A percentile compares a stretch with the other conserved stretches of the same genome.
These are phyloP conservation scores for Fusarium denticulatum DNA, from an alignment of 2,329 filamentous ascomycete species.

Conservation along the genomic window DNA sequence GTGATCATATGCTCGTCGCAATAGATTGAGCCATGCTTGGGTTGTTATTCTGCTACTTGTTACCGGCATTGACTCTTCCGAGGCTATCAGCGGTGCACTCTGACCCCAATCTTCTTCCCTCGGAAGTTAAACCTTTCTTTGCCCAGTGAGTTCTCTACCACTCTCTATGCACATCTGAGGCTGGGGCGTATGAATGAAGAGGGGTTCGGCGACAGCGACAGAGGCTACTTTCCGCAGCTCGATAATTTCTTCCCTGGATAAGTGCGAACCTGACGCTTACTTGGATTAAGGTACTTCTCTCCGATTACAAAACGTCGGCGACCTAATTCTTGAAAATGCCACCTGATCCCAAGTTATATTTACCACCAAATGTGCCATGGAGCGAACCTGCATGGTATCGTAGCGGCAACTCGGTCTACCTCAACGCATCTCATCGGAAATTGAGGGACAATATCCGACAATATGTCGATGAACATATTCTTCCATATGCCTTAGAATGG, in stretches of 20 bases:
- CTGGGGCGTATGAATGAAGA: accelerated
- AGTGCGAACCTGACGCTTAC: accelerated
- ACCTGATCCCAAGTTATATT: background rate
- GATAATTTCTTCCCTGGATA: no score
- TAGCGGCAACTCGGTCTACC: background rate
- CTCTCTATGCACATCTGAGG: background rate
- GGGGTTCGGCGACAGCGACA: accelerated
- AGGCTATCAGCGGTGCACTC: background rate
- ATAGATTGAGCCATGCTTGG: background rate
- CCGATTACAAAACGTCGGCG: background rate
- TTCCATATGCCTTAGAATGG: background rate
- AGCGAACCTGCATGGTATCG: background rate
- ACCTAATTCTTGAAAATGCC: background rate
- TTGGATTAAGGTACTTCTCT: accelerated
- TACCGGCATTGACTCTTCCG: background rate
- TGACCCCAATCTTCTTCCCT: background rate
- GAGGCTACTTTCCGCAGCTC: background rate
- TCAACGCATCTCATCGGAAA: background rate
- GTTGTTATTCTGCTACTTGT: background rate
- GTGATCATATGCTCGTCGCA: background rate
- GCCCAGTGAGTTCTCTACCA: background rate
- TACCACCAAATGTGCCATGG: background rate
- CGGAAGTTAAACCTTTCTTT: background rate
- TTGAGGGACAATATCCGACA: background rate
- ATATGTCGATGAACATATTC: background rate